These are phyloP conservation scores for Clitopilus passeckerianus DNA, from an alignment of 768 basidiomycete genomes.

Conservation along the genomic window DNA sequence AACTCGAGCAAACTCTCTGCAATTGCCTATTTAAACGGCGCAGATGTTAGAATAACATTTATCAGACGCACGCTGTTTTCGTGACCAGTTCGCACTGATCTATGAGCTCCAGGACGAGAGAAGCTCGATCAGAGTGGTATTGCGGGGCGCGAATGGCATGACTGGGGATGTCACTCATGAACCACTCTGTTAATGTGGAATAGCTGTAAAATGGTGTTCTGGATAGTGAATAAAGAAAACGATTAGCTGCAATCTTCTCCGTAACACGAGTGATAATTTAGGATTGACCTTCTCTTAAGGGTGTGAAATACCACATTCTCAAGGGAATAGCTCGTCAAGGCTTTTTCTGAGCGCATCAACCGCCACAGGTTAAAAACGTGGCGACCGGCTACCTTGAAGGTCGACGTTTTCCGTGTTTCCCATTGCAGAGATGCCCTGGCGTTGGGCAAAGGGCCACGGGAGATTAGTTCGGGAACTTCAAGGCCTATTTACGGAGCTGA, in stretches of 20 bases:
- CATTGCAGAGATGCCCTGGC: slow-evolving; percentile 53
- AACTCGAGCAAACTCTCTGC: slow-evolving; percentile 93
- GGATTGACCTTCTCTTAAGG: slow-evolving; percentile 61
- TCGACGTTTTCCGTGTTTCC: slow-evolving; percentile 70
- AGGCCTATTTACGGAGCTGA: slow-evolving; percentile 46
- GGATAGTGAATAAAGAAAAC: slow-evolving; percentile 4
- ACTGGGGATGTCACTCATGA: slow-evolving; percentile 49
- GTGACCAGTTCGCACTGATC: slow-evolving; percentile 79
- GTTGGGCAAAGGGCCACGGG: slow-evolving; percentile 58
- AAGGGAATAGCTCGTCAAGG: slow-evolving; percentile 75
- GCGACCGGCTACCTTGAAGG: slow-evolving; percentile 79
- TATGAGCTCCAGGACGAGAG: slow-evolving; percentile 73
- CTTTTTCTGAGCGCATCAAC: slow-evolving; percentile 82
- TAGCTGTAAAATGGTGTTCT: slow-evolving; percentile 77
- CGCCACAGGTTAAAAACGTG: slow-evolving; percentile 94
- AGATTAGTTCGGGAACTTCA: slow-evolving; percentile 67
- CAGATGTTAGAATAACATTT: neutral
- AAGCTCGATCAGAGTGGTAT: slow-evolving; percentile 62
- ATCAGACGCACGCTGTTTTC: slow-evolving; percentile 73
- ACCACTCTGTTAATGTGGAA: slow-evolving; percentile 64
- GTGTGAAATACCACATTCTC: slow-evolving; percentile 88
- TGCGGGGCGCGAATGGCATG: slow-evolving; percentile 52
- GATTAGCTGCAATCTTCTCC: neutral
- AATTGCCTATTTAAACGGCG: neutral
- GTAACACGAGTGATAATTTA: neutral